These are phyloP conservation scores for Hymenoscyphus fraxineus DNA, from an alignment of 2,329 filamentous ascomycete species.

Conservation along the genomic window DNA sequence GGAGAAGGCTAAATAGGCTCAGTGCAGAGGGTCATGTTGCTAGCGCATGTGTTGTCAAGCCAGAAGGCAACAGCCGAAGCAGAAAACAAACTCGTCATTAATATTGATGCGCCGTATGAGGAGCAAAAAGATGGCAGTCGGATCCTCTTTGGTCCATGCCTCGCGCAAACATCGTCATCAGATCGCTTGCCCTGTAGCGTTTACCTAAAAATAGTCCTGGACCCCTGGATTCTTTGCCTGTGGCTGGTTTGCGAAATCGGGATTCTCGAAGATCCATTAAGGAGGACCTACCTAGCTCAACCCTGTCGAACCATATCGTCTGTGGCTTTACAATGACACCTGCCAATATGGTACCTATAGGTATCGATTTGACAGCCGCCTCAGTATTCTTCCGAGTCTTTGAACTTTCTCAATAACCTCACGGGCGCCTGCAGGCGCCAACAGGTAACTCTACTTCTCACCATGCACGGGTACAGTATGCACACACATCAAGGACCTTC, in stretches of 20 bases:
- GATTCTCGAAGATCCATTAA: not conserved
- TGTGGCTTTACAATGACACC: not conserved
- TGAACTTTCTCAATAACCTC: not conserved
- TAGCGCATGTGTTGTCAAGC: not conserved
- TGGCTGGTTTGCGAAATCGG: not conserved
- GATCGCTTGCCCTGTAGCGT: not conserved
- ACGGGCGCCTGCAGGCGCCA: conserved; percentile 1
- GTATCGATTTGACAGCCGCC: not conserved
- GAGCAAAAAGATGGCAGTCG: not conserved
- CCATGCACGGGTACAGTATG: not conserved
- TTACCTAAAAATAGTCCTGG: not conserved
- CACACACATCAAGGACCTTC: not conserved
- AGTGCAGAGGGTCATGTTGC: not conserved
- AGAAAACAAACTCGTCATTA: not conserved
- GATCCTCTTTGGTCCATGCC: not conserved
- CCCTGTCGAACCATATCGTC: not conserved
- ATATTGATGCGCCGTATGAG: not conserved
- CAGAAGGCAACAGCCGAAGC: not conserved
- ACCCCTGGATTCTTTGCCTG: not conserved
- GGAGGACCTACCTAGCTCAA: not conserved
- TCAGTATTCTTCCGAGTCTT: not conserved
- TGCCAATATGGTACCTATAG: not conserved
- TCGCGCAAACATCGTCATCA: not conserved
- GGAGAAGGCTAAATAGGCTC: conserved; percentile 1
- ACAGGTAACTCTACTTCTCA: not conserved